phyloP scores from a whole-genome alignment of 2,329 filamentous ascomycete species.

The Cyanodermella asteris region DNA sequence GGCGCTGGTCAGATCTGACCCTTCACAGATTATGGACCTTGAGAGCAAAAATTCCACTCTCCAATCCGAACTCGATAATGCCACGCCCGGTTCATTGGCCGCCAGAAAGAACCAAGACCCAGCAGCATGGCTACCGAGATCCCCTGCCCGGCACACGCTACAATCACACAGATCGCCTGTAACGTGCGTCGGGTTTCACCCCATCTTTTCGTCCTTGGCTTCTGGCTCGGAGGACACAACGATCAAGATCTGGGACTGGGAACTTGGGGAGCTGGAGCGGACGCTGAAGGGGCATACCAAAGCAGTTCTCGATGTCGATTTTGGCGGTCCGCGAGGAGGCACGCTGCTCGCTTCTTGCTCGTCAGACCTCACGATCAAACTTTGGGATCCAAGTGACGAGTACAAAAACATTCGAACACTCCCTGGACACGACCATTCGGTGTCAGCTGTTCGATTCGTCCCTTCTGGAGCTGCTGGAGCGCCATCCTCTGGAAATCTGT shows the following conservation, averaged over 20 bases:
- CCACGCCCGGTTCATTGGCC: constrained; percentile 57
- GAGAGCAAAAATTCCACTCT: constrained; percentile 52
- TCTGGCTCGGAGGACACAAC: constrained; percentile 81
- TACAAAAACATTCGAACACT: constrained; percentile 91
- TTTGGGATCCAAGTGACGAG: constrained; percentile 81
- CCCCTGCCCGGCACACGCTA: constrained; percentile 59
- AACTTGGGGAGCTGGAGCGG: constrained; percentile 69
- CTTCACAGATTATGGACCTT: constrained; percentile 65
- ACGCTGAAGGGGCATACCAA: constrained; percentile 87
- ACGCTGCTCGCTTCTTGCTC: constrained; percentile 67
- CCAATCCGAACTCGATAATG: constrained; percentile 65
- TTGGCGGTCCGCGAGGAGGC: constrained; percentile 61
- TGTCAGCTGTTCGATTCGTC: constrained; percentile 73
- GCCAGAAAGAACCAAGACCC: constrained; percentile 71
- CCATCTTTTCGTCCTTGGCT: constrained; percentile 71
- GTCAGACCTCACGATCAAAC: constrained; percentile 77
- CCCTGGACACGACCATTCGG: constrained; percentile 77
- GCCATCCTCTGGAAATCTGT: constrained; percentile 58
- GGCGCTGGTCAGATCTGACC: constrained; percentile 5
- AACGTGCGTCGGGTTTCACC: constrained; percentile 80
- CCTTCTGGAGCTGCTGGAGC: constrained; percentile 60
- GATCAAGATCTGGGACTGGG: constrained; percentile 97
- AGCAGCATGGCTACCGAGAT: constrained; percentile 62
- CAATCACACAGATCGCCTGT: constrained; percentile 65
- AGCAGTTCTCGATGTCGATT: constrained; percentile 72